Conservation (phyloP, 2,329 filamentous ascomycete species). For the Metarhizium album region DNA sequence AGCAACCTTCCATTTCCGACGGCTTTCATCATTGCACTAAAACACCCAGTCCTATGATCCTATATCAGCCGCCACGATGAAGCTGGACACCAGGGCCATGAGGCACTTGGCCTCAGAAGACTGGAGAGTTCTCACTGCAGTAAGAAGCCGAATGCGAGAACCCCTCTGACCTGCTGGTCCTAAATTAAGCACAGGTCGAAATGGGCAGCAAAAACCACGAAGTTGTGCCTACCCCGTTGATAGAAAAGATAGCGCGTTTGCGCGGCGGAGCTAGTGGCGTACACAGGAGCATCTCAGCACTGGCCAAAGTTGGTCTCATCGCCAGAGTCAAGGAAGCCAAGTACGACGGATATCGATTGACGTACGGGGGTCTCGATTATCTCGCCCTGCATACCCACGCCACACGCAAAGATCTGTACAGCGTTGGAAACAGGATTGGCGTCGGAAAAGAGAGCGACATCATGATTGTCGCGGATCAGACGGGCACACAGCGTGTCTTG, state of each 20-base stretch:
- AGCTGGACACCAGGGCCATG: conserved; percentile 86
- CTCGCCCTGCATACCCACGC: conserved; percentile 88
- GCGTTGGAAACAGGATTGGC: conserved; percentile 86
- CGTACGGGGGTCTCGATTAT: conserved; percentile 95
- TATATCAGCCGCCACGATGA: conserved; percentile 48
- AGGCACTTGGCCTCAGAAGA: conserved; percentile 88
- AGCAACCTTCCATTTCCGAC: not conserved
- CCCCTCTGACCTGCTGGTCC: not conserved
- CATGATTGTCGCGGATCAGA: conserved; percentile 76
- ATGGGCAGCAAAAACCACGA: conserved; percentile 94
- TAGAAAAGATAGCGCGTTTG: conserved; percentile 72
- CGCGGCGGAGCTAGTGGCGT: conserved; percentile 69
- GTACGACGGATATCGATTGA: conserved; percentile 94
- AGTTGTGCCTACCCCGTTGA: conserved; percentile 82
- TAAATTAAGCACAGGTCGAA: conserved; percentile 57
- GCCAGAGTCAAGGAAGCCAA: conserved; percentile 89
- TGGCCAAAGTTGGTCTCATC: conserved; percentile 88
- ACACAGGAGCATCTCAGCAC: conserved; percentile 74
- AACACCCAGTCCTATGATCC: not conserved
- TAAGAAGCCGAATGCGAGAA: conserved; percentile 41
- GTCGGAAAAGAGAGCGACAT: conserved; percentile 98
- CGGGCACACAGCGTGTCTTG: conserved; percentile 67
- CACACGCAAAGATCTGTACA: conserved; percentile 71
- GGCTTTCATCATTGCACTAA: not conserved
- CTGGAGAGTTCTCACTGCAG: conserved; percentile 88